These are phyloP conservation scores for Hortiboletus flavorubellus DNA, from an alignment of 768 basidiomycete genomes.

Conservation along the genomic window DNA sequence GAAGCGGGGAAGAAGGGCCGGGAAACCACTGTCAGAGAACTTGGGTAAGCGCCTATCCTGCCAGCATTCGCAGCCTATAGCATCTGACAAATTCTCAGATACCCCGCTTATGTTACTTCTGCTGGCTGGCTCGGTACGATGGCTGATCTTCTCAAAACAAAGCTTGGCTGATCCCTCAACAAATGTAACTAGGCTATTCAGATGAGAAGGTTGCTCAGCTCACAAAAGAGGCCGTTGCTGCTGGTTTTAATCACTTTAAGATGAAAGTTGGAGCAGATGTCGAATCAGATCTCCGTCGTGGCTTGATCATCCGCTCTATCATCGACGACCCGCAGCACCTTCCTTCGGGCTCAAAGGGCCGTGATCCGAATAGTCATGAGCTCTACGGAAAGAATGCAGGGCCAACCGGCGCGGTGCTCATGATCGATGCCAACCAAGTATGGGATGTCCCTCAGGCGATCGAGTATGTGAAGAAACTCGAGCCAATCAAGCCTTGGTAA, in stretches of 20 bases:
- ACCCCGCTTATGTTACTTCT: constrained; percentile 92
- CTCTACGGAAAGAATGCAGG: constrained; percentile 90
- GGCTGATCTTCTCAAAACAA: not conserved
- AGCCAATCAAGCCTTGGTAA: constrained; percentile 84
- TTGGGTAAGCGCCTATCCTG: constrained; percentile 46
- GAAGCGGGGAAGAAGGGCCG: constrained; percentile 75
- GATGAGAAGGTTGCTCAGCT: constrained; percentile 89
- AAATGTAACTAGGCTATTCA: constrained; percentile 58
- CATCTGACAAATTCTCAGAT: constrained; percentile 41
- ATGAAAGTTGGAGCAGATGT: constrained; percentile 94
- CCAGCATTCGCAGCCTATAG: not conserved
- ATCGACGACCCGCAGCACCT: constrained; percentile 90
- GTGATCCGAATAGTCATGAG: constrained; percentile 58
- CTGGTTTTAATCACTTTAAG: constrained; percentile 98
- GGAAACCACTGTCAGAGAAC: constrained; percentile 67
- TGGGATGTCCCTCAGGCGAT: constrained; percentile 94
- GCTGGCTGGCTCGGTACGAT: constrained; percentile 82
- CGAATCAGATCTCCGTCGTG: constrained; percentile 81
- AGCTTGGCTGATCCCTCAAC: constrained; percentile 4
- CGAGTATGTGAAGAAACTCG: constrained; percentile 80
- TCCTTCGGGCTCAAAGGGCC: constrained; percentile 52
- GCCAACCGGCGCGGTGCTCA: constrained; percentile 88
- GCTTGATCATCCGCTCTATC: constrained; percentile 86
- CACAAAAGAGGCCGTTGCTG: constrained; percentile 78
- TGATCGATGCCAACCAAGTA: constrained; percentile 98